Evolutionary conservation across 345 rosid species (phyloP).

Genomic region (Cardiospermum halicacabum): DNA sequence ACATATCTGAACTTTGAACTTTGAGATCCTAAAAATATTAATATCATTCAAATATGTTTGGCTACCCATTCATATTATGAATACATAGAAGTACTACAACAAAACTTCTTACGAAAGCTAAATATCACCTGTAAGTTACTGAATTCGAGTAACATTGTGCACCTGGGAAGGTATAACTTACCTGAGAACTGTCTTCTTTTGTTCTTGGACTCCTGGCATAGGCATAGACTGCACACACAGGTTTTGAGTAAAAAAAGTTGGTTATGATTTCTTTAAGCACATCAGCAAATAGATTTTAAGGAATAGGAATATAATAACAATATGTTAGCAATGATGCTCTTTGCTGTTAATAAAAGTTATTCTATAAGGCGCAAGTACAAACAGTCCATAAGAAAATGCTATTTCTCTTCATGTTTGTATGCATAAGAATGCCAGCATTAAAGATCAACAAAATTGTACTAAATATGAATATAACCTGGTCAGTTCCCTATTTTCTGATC

Average conservation of each 20-base stretch:
- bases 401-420: too few relatives aligned
- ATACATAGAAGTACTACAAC: neutral
- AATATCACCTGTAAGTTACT: too few relatives aligned
- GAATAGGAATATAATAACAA: too few relatives aligned
- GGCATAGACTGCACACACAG: neutral
- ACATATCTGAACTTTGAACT: too few relatives aligned
- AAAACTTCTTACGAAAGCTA: neutral
- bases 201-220: neutral
- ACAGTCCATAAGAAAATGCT: neutral
- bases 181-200: neutral
- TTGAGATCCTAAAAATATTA: neutral
- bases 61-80: neutral
- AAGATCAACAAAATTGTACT: neutral
- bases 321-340: neutral
- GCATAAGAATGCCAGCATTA: neutral
- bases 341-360: neutral
- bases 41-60: neutral
- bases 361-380: neutral
- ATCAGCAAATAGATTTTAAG: neutral
- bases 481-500: neutral
- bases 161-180: too few relatives aligned
- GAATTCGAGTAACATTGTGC: too few relatives aligned
- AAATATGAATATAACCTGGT: constrained; percentile 4
- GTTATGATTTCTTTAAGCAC: neutral
- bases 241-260: neutral